A percentile compares a stretch with the other conserved stretches of the same genome.
phyloP scores from a whole-genome alignment of 768 basidiomycete species.

The Fistulinella prunicolor region DNA sequence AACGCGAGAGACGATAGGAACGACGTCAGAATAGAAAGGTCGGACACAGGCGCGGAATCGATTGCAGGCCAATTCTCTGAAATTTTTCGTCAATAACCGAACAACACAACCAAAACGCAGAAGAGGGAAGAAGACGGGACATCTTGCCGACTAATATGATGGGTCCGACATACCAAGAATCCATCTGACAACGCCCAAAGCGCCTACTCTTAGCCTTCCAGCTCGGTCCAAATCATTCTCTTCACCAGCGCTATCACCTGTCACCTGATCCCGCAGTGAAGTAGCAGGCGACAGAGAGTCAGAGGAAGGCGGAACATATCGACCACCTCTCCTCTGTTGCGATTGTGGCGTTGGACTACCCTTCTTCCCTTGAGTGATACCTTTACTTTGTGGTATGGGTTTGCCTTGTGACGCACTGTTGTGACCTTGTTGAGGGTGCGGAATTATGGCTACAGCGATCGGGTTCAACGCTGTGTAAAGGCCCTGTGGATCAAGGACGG shows the following conservation, averaged over 20 bases:
- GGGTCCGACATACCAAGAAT: slow-evolving; percentile 49
- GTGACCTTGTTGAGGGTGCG: slow-evolving; percentile 8
- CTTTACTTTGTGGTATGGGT: slow-evolving; percentile 4
- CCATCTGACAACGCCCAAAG: slow-evolving; percentile 64
- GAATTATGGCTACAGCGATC: slow-evolving; percentile 35
- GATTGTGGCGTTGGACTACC: slow-evolving; percentile 24
- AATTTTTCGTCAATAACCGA: slow-evolving; percentile 1
- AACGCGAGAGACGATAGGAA: slow-evolving; percentile 38
- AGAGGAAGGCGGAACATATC: slow-evolving; percentile 27
- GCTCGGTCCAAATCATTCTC: slow-evolving; percentile 68
- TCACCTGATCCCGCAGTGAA: slow-evolving; percentile 15
- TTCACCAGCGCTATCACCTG: slow-evolving; percentile 41
- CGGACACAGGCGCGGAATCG: background rate
- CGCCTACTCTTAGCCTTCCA: slow-evolving; percentile 67
- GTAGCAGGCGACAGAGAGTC: slow-evolving; percentile 32
- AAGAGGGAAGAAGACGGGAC: background rate
- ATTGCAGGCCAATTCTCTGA: slow-evolving; percentile 18
- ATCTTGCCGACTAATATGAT: slow-evolving; percentile 1
- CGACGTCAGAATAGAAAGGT: slow-evolving; percentile 3
- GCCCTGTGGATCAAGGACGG: slow-evolving; percentile 58
- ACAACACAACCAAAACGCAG: background rate
- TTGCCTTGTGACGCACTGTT: slow-evolving; percentile 5
- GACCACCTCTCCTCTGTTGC: slow-evolving; percentile 30
- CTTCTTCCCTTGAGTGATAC: slow-evolving; percentile 16
- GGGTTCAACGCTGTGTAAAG: slow-evolving; percentile 66